These are phyloP conservation scores for Asterophora lycoperdoides DNA, from an alignment of 768 basidiomycete genomes.

Conservation along the genomic window DNA sequence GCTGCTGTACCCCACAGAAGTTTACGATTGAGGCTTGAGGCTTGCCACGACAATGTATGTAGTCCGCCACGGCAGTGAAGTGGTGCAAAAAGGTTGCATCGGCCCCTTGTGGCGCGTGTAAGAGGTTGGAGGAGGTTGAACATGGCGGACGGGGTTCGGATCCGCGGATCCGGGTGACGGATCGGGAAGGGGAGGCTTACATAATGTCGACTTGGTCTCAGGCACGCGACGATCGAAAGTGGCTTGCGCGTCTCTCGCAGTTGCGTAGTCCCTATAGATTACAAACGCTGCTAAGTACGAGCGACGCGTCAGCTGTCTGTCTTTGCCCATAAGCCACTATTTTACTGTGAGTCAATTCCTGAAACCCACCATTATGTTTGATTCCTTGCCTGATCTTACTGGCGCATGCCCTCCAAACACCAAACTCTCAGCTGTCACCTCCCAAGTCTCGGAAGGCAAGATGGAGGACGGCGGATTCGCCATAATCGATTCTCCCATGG, in stretches of 20 bases:
- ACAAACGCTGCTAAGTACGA: not conserved
- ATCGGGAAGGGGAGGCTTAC: not conserved
- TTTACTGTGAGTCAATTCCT: conserved; percentile 9
- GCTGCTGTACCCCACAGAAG: conserved; percentile 16
- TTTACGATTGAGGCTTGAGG: not conserved
- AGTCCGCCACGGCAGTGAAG: conserved; percentile 6
- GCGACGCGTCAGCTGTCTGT: conserved; percentile 13
- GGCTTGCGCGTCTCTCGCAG: conserved; percentile 16
- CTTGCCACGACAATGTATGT: not conserved
- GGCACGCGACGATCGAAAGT: conserved; percentile 2
- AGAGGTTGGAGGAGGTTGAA: conserved; percentile 12
- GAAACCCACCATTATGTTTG: conserved; percentile 7
- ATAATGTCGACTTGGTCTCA: conserved; percentile 7
- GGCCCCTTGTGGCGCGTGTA: conserved; percentile 9
- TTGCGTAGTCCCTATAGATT: conserved; percentile 1
- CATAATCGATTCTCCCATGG: conserved; percentile 35
- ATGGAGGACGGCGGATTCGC: conserved; percentile 64
- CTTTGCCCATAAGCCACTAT: not conserved
- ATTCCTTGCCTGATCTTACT: conserved; percentile 1
- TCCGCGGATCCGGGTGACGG: not conserved
- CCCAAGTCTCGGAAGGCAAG: conserved; percentile 7
- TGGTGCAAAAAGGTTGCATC: conserved; percentile 5
- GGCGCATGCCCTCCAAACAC: not conserved
- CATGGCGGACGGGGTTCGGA: conserved; percentile 5
- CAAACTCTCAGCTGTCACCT: not conserved